Percentiles rank a stretch among this genome's conserved stretches.
These are phyloP conservation scores for Backusella australiensis DNA, from an alignment of 192 early-diverging fungal species.

Conservation along the genomic window DNA sequence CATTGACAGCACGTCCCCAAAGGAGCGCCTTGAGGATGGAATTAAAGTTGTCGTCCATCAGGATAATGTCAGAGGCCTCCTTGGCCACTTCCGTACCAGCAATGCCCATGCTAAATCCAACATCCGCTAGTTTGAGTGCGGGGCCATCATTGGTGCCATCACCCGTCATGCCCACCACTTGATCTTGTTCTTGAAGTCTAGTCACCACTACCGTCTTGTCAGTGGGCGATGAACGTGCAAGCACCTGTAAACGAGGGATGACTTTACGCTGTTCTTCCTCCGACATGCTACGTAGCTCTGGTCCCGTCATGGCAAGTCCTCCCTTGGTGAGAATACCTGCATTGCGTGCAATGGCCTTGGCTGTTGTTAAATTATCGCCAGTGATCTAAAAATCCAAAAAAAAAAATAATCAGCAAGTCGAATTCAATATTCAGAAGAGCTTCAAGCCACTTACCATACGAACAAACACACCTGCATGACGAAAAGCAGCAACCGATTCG, in stretches of 20 bases:
- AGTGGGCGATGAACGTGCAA: conserved; percentile 82
- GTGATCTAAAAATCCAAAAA: conserved; percentile 50
- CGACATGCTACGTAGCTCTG: conserved; percentile 68
- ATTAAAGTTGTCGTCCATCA: conserved; percentile 90
- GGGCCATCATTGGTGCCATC: conserved; percentile 87
- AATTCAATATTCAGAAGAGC: too few species aligned
- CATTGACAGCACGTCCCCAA: conserved; percentile 80
- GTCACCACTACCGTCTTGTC: conserved; percentile 87
- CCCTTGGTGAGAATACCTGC: conserved; percentile 79
- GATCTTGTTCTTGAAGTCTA: conserved; percentile 62
- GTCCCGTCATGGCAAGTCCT: conserved; percentile 74
- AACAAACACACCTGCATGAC: conserved; percentile 82
- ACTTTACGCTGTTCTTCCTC: conserved; percentile 63
- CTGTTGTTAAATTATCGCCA: conserved; percentile 82
- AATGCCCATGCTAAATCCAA: conserved; percentile 92
- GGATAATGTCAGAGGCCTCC: conserved; percentile 76
- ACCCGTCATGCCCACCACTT: conserved; percentile 78
- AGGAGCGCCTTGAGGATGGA: conserved; percentile 72
- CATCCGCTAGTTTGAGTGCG: conserved; percentile 82
- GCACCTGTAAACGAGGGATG: conserved; percentile 71
- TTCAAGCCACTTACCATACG: conserved; percentile 47
- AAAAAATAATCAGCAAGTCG: not conserved
- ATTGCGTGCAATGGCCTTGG: conserved; percentile 81
- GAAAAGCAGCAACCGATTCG: conserved; percentile 71
- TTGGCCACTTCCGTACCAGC: conserved; percentile 83